phyloP scores from a whole-genome alignment of 768 basidiomycete genomes.

The Leccinum disarticulatum region DNA sequence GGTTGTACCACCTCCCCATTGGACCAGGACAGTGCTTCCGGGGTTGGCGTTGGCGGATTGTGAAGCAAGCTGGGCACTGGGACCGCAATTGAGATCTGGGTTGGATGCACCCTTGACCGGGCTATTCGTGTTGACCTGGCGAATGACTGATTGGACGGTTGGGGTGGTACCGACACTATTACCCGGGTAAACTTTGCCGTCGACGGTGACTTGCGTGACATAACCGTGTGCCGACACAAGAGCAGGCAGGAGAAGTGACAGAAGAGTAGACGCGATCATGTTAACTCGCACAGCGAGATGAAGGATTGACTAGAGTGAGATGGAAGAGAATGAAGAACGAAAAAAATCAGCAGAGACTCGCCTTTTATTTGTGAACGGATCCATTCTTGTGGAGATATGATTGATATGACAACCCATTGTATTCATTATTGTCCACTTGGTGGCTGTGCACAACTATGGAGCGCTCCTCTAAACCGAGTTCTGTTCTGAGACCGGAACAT shows the following conservation, averaged over 20 bases:
- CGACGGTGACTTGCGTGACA: conserved; percentile 27
- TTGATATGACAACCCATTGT: background rate
- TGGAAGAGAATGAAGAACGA: background rate
- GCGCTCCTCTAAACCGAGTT: too few relatives aligned
- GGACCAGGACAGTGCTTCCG: conserved; percentile 51
- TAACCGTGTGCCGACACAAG: conserved; percentile 32
- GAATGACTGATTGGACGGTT: conserved; percentile 38
- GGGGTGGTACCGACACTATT: conserved; percentile 30
- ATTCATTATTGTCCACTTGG: background rate
- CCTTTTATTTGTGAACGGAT: background rate
- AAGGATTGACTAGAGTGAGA: background rate
- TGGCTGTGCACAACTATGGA: background rate
- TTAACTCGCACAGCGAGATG: conserved; percentile 26
- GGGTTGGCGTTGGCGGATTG: conserved; percentile 55
- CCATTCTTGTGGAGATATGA: background rate
- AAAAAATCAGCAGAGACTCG: background rate
- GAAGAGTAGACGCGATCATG: conserved; percentile 17
- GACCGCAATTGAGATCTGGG: conserved; percentile 57
- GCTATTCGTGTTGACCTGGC: conserved; percentile 41
- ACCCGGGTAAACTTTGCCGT: conserved; percentile 30
- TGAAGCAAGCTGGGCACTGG: conserved; percentile 45
- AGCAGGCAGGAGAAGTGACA: conserved; percentile 23
- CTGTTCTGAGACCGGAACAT: too few relatives aligned
- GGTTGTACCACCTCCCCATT: conserved; percentile 48
- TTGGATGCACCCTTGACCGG: conserved; percentile 59